A percentile compares a stretch with the other conserved stretches of the same genome.
phyloP scores from a whole-genome alignment of 2,329 filamentous ascomycete species.

The Colletotrichum cereale region DNA sequence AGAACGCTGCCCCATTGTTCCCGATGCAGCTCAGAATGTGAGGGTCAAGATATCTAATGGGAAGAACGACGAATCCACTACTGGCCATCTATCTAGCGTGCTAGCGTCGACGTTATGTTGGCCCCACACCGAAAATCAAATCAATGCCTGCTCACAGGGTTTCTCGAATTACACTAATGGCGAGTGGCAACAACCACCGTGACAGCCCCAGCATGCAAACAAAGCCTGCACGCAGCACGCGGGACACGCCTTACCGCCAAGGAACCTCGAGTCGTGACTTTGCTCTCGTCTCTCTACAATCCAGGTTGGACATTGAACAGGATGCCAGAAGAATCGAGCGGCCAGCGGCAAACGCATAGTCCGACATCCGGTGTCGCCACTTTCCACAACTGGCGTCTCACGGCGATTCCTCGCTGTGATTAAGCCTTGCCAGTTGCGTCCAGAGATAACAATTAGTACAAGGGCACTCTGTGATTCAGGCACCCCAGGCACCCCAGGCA shows the following conservation, averaged over 20 bases:
- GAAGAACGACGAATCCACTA: conserved; percentile 24
- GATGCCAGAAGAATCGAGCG: background rate
- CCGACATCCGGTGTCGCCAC: background rate
- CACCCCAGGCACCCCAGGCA: conserved; percentile 36
- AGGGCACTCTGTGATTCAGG: conserved; percentile 30
- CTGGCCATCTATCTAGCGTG: conserved; percentile 28
- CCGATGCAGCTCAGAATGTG: conserved; percentile 31
- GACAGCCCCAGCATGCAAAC: conserved; percentile 10
- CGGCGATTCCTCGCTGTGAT: conserved; percentile 52
- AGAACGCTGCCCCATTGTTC: conserved; percentile 31
- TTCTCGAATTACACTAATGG: conserved; percentile 21
- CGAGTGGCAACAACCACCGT: conserved; percentile 3
- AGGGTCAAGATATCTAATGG: conserved; percentile 22
- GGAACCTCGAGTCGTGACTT: conserved; percentile 18
- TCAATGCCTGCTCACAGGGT: conserved; percentile 39
- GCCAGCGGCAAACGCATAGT: conserved; percentile 10
- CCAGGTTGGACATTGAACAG: background rate
- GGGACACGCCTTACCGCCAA: conserved; percentile 25
- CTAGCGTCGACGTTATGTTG: conserved; percentile 18
- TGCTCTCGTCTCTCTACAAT: conserved; percentile 1
- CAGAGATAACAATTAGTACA: conserved; percentile 24
- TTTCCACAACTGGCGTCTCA: conserved; percentile 41
- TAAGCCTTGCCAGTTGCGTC: conserved; percentile 33
- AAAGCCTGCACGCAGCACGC: conserved; percentile 15
- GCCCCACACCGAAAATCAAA: conserved; percentile 37